Percentiles rank a stretch among this genome's conserved stretches.
These are phyloP conservation scores for Metschnikowia chrysomelidarum DNA, from an alignment of 805 yeast species.

Conservation along the genomic window DNA sequence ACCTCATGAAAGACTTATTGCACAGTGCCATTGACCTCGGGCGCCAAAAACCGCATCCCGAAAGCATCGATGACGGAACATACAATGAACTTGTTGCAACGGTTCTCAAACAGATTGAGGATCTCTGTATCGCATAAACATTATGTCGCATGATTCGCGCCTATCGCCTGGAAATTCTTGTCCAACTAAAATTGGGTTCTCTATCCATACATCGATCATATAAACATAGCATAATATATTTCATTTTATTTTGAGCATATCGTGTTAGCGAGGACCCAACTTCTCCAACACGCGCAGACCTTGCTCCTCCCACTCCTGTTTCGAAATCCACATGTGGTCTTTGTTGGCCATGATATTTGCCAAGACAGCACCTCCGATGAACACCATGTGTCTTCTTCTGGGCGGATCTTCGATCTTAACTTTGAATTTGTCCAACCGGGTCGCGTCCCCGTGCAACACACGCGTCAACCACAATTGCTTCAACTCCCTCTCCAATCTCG, in stretches of 20 bases:
- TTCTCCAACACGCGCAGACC: conserved; percentile 84
- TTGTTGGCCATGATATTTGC: conserved; percentile 98
- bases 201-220: no score
- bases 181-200: no score
- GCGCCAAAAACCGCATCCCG: conserved; percentile 35
- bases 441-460: conserved; percentile 82
- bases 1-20: conserved; percentile 66
- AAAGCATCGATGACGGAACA: conserved; percentile 37
- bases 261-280: conserved; percentile 90
- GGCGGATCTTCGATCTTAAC: conserved; percentile 98
- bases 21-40: conserved; percentile 80
- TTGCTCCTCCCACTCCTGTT: conserved; percentile 97
- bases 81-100: conserved; percentile 44
- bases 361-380: conserved; percentile 96
- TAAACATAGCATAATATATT: no score
- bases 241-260: no score
- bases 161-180: no score
- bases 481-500: conserved; percentile 91
- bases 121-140: conserved; percentile 31
- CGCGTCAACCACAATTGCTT: conserved; percentile 93
- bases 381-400: conserved; percentile 97
- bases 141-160: no score
- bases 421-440: conserved; percentile 86
- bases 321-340: conserved; percentile 96
- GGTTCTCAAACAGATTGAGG: conserved; percentile 54